Percentiles rank a stretch among this genome's conserved stretches.
These are phyloP conservation scores for Puccinia hordei DNA, from an alignment of 1,284 basidiomycete species.

Conservation along the genomic window DNA sequence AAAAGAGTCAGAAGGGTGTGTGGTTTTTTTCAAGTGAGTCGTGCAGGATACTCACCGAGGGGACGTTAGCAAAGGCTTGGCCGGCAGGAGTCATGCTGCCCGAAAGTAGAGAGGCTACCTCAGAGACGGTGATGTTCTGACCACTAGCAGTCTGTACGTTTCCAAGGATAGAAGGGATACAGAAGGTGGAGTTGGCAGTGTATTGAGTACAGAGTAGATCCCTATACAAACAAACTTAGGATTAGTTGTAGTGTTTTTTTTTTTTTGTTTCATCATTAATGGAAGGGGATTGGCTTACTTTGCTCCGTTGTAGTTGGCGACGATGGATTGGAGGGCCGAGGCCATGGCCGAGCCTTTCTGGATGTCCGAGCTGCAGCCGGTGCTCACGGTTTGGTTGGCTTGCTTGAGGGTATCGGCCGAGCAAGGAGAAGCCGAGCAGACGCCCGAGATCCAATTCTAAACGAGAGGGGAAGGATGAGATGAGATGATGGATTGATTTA, in stretches of 20 bases:
- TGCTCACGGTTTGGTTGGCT: slow-evolving; percentile 10
- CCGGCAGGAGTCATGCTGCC: not conserved
- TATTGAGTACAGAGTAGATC: slow-evolving; percentile 33
- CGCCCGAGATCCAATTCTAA: slow-evolving; percentile 35
- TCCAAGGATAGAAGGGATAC: slow-evolving; percentile 3
- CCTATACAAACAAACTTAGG: not conserved
- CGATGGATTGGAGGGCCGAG: slow-evolving; percentile 4
- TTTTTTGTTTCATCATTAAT: too few relatives aligned
- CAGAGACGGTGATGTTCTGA: slow-evolving; percentile 1
- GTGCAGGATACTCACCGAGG: slow-evolving; percentile 36
- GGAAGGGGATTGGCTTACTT: not conserved
- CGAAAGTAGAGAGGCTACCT: not conserved
- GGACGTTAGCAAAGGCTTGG: not conserved
- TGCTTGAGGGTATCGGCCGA: not conserved
- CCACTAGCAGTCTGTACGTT: slow-evolving; percentile 19
- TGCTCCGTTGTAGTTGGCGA: slow-evolving; percentile 22
- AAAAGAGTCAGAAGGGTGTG: not conserved
- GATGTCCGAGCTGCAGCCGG: slow-evolving; percentile 13
- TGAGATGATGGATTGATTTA: too few relatives aligned
- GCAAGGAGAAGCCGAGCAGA: slow-evolving; percentile 26
- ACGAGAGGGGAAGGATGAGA: not conserved
- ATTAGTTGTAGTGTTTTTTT: too few relatives aligned
- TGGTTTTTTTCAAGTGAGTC: too few relatives aligned
- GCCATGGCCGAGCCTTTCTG: not conserved
- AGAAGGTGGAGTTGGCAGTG: slow-evolving; percentile 30